Evolutionary conservation across 2,329 filamentous ascomycete genomes (phyloP).

Genomic region (Neonectria punicea): DNA sequence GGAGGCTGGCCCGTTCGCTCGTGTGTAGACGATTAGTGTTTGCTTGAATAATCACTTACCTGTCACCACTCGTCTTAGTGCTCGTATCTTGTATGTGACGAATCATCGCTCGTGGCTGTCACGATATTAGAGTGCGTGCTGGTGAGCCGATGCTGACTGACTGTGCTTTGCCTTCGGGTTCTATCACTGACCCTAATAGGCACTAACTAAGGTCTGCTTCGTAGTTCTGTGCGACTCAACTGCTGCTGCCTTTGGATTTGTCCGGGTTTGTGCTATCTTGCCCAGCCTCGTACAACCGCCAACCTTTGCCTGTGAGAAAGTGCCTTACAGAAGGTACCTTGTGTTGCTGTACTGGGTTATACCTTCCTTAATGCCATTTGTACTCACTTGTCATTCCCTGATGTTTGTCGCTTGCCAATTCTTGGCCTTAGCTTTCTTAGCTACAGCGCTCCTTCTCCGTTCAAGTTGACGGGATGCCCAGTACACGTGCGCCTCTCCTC

Average conservation of each 20-base stretch:
- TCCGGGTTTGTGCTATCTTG: not conserved
- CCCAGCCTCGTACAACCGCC: not conserved
- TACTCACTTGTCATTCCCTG: not conserved
- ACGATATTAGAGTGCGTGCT: no score
- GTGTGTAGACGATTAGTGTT: constrained; percentile 51
- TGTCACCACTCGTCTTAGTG: constrained; percentile 4
- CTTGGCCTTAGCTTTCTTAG: not conserved
- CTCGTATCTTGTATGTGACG: not conserved
- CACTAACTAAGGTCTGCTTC: no score
- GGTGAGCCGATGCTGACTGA: not conserved
- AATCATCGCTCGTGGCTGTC: not conserved
- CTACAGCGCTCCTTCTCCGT: not conserved
- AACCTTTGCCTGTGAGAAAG: not conserved
- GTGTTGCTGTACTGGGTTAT: not conserved
- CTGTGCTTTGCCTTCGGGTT: not conserved
- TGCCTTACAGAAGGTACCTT: no score
- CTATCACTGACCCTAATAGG: no score
- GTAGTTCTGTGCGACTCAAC: no score
- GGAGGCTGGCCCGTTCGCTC: constrained; percentile 46
- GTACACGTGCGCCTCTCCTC: not conserved
- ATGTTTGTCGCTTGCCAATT: not conserved
- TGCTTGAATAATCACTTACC: constrained; percentile 46
- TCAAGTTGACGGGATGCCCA: not conserved
- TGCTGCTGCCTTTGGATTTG: not conserved
- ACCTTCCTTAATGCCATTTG: not conserved